Evolutionary conservation across 148 eudicot species (phyloP).

Genomic region (Selenicereus undatus): DNA sequence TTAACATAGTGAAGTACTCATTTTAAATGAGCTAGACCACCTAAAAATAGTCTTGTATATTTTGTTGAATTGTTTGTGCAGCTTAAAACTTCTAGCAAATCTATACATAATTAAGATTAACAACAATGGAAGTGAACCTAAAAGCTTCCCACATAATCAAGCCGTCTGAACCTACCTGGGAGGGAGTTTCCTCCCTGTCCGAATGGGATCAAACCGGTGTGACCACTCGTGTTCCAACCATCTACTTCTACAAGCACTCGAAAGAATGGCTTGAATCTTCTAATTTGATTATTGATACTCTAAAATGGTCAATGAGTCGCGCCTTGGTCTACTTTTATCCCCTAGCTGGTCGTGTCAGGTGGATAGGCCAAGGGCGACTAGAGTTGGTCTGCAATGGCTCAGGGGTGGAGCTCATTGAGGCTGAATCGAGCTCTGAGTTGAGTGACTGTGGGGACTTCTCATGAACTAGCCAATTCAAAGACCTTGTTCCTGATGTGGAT

Average conservation of each 20-base stretch:
- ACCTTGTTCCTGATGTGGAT: constrained; percentile 30
- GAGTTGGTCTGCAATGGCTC: constrained; percentile 30
- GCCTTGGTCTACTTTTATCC: constrained; percentile 41
- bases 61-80: no score
- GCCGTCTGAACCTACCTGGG: constrained; percentile 48
- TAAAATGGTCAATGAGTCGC: constrained; percentile 41
- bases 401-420: constrained; percentile 42
- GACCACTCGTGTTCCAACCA: constrained; percentile 49
- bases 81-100: neutral
- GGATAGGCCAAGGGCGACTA: constrained; percentile 33
- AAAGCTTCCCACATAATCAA: constrained; percentile 30
- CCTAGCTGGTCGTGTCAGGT: constrained; percentile 31
- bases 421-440: constrained; percentile 20
- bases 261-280: constrained; percentile 22
- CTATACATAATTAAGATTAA: neutral
- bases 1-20: no score
- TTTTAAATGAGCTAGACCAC: no score
- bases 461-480: constrained; percentile 18
- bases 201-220: constrained; percentile 57
- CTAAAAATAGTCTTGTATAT: no score
- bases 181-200: constrained; percentile 36
- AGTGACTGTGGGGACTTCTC: constrained; percentile 32
- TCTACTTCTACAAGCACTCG: constrained; percentile 49
- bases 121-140: constrained; percentile 22
- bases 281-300: constrained; percentile 28